Evolutionary conservation across 345 rosid species (phyloP).

Genomic region (Diplotaxis tenuifolia): DNA sequence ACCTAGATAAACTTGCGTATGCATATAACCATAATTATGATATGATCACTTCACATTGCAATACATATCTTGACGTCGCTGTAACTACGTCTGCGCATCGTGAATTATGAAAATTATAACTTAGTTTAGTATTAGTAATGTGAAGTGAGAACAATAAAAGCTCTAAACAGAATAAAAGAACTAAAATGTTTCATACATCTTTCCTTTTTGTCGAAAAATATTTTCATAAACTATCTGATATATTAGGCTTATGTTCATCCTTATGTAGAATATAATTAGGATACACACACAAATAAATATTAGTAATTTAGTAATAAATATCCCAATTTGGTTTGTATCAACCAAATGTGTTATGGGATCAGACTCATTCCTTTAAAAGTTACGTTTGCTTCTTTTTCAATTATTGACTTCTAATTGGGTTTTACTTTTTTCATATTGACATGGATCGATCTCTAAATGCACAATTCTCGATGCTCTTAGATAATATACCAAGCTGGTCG

Average conservation of each 20-base stretch:
- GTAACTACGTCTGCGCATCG: not conserved
- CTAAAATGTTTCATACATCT: not conserved
- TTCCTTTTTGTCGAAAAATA: not conserved
- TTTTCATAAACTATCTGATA: not conserved
- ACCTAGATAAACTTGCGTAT: too few relatives aligned
- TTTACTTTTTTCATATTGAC: not conserved
- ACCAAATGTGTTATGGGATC: not conserved
- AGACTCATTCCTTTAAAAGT: not conserved
- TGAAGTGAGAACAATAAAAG: not conserved
- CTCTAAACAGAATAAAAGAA: not conserved
- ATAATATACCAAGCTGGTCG: not conserved
- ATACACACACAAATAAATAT: not conserved
- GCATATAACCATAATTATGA: not conserved
- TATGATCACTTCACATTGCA: not conserved
- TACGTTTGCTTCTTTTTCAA: not conserved
- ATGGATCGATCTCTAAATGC: not conserved
- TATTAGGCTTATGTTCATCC: not conserved
- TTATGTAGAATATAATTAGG: not conserved
- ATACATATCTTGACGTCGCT: not conserved
- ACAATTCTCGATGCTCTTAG: not conserved
- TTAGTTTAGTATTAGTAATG: too few relatives aligned
- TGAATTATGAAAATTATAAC: not conserved
- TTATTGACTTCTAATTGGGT: not conserved
- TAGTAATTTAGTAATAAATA: not conserved
- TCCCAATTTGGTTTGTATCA: not conserved